Evolutionary conservation across 106 monocot genomes (phyloP), one percentile per base, ranked within the genome.

Genomic region (Alisma plantagoaquatica): DNA sequence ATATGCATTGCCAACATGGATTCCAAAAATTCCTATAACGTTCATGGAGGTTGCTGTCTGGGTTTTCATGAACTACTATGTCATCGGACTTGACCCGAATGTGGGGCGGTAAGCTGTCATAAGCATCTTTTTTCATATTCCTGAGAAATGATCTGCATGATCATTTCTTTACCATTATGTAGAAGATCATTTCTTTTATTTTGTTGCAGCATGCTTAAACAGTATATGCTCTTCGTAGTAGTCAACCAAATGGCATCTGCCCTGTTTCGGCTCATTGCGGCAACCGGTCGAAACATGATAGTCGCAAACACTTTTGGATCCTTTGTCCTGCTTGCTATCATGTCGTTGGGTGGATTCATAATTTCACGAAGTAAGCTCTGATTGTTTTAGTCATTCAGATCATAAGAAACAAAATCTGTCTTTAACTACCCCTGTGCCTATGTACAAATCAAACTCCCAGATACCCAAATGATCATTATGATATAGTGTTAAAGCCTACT

Each of bases 331-430:
- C 65, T 89, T 33, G 52, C 72, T 18, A 25, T 77, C 41, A 38
- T 83, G 57, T 68, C 77, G 22, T 46, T 89, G 21, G 83, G 89
- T 57, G 89, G 89, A 53, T 89, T 89, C 49, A 23, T 83, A 43
- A 41, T 89, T 33, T 43, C 76, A 23, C 29, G 74, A 76, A 70
- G 89, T 83, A 71, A 10, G 43, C n/a, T n/a, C n/a, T n/a, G n/a
- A n/a, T n/a, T n/a, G n/a, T n/a, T n/a, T n/a, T n/a, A n/a, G n/a
- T n/a, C n/a, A n/a, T n/a, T n/a, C n/a, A n/a, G n/a, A n/a, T n/a
- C n/a, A n/a, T n/a, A n/a, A n/a, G n/a, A n/a, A n/a, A n/a, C n/a
- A n/a, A n/a, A n/a, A n/a, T n/a, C n/a, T n/a, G n/a, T n/a, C n/a
- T n/a, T n/a, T n/a, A n/a, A n/a, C n/a, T n/a, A n/a, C n/a, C n/a